Evolutionary conservation across 2,329 filamentous ascomycete genomes (phyloP).

Genomic region (Chaetomiaceae sp.): DNA sequence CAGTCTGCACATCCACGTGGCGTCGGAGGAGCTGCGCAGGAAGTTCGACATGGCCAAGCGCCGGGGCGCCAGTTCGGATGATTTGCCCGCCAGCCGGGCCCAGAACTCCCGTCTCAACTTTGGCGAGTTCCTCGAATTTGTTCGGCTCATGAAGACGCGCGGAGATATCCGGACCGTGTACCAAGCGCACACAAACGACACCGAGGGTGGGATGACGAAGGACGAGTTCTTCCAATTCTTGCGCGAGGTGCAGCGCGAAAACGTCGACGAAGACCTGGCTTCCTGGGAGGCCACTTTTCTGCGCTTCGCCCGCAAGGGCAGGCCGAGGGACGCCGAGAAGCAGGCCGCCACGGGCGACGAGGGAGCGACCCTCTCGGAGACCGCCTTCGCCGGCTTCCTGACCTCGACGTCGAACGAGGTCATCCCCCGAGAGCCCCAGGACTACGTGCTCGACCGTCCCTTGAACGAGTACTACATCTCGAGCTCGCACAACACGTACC

Average conservation of each 20-base stretch:
- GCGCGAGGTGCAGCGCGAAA: slow-evolving; percentile 66
- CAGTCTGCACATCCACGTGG: slow-evolving; percentile 87
- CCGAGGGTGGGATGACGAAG: slow-evolving; percentile 61
- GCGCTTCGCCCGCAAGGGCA: slow-evolving; percentile 60
- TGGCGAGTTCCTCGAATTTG: slow-evolving; percentile 75
- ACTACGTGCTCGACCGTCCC: slow-evolving; percentile 69
- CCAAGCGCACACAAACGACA: slow-evolving; percentile 52
- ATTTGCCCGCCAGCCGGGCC: slow-evolving; percentile 31
- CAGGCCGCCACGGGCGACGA: slow-evolving; percentile 33
- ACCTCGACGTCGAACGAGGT: slow-evolving; percentile 69
- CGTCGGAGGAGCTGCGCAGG: slow-evolving; percentile 64
- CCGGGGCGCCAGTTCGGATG: slow-evolving; percentile 14
- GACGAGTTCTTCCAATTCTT: slow-evolving; percentile 74
- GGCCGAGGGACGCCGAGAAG: slow-evolving; percentile 40
- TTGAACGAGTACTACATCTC: slow-evolving; percentile 98
- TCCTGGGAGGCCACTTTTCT: slow-evolving; percentile 71
- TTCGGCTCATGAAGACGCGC: slow-evolving; percentile 75
- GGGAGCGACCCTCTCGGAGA: slow-evolving; percentile 63
- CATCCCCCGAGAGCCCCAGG: slow-evolving; percentile 54
- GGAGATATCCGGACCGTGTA: slow-evolving; percentile 76
- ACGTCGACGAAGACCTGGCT: slow-evolving; percentile 60
- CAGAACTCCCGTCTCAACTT: slow-evolving; percentile 67
- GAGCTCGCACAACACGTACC: slow-evolving; percentile 97
- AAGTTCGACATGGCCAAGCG: slow-evolving; percentile 54
- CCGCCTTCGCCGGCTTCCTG: slow-evolving; percentile 73